Percentiles rank a stretch among this genome's conserved stretches.
Conservation (phyloP, 805 yeast species). For the Candida coleopterorum region DNA sequence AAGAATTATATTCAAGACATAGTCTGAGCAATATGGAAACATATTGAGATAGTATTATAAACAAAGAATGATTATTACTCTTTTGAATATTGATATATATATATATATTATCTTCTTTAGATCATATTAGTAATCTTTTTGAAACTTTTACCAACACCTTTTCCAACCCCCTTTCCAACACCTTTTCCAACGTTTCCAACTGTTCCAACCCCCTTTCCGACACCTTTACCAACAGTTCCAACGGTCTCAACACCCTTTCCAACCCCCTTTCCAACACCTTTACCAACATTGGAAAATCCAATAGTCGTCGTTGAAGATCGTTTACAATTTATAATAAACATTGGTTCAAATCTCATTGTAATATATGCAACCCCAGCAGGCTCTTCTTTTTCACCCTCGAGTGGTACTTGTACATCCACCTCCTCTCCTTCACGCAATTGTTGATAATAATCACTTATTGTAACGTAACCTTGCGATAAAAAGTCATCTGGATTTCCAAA, state of each 20-base stretch:
- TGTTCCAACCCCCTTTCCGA: slow-evolving; percentile 41
- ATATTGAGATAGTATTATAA: no score
- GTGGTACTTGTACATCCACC: slow-evolving; percentile 48
- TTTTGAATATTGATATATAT: no score
- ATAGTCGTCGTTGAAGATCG: slow-evolving; percentile 12
- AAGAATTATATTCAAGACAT: no score
- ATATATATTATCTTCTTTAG: not conserved
- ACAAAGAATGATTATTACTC: no score
- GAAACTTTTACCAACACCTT: slow-evolving; percentile 11
- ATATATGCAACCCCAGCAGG: slow-evolving; percentile 65
- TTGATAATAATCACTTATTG: slow-evolving; percentile 40
- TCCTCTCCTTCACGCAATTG: slow-evolving; percentile 48
- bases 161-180: slow-evolving; percentile 39
- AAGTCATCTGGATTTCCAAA: slow-evolving; percentile 83
- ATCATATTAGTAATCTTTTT: no score
- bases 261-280: slow-evolving; percentile 38
- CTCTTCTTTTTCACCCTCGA: slow-evolving; percentile 44
- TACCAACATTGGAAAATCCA: slow-evolving; percentile 35
- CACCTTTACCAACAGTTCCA: slow-evolving; percentile 32
- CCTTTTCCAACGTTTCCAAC: slow-evolving; percentile 34
- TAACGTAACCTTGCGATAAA: slow-evolving; percentile 61
- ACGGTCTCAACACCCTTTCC: slow-evolving; percentile 38
- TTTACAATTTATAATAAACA: slow-evolving; percentile 51
- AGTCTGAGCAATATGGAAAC: no score
- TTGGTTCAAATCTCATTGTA: slow-evolving; percentile 62